Conservation (phyloP, 805 yeast genomes). For the Saccharomycopsis sp. region DNA sequence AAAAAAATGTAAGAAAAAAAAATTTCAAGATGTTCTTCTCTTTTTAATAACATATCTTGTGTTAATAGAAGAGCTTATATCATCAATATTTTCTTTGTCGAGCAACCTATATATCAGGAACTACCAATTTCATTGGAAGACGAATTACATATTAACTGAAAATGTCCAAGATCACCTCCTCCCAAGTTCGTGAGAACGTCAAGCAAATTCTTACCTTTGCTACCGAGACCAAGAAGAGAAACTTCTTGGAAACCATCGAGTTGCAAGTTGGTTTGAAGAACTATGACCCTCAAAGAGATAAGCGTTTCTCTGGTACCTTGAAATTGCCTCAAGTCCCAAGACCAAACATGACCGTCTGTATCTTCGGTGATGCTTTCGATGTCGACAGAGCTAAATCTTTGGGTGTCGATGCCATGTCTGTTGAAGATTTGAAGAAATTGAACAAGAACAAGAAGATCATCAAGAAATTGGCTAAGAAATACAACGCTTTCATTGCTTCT, state of each 20-base stretch:
- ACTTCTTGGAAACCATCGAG: slow-evolving; percentile 99
- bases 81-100: slow-evolving; percentile 30
- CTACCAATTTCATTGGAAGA: slow-evolving; percentile 73
- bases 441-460: slow-evolving; percentile 99
- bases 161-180: slow-evolving; percentile 84
- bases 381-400: slow-evolving; percentile 99
- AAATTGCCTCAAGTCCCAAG: slow-evolving; percentile 98
- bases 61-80: not conserved
- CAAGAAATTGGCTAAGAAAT: slow-evolving; percentile 99
- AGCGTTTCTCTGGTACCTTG: slow-evolving; percentile 99
- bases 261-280: slow-evolving; percentile 99
- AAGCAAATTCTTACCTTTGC: slow-evolving; percentile 85
- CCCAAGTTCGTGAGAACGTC: slow-evolving; percentile 96
- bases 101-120: slow-evolving; percentile 38
- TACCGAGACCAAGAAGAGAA: slow-evolving; percentile 97
- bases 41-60: no score
- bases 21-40: not conserved
- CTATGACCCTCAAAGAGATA: slow-evolving; percentile 99
- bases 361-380: slow-evolving; percentile 99
- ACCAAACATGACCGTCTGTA: slow-evolving; percentile 99
- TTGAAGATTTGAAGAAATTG: slow-evolving; percentile 98
- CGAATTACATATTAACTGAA: slow-evolving; percentile 31
- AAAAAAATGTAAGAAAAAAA: slow-evolving; percentile 2
- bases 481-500: slow-evolving; percentile 99
- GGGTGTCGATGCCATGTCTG: slow-evolving; percentile 99